Evolutionary conservation across 2,329 filamentous ascomycete genomes (phyloP).

Genomic region (Xylariaceae sp.): DNA sequence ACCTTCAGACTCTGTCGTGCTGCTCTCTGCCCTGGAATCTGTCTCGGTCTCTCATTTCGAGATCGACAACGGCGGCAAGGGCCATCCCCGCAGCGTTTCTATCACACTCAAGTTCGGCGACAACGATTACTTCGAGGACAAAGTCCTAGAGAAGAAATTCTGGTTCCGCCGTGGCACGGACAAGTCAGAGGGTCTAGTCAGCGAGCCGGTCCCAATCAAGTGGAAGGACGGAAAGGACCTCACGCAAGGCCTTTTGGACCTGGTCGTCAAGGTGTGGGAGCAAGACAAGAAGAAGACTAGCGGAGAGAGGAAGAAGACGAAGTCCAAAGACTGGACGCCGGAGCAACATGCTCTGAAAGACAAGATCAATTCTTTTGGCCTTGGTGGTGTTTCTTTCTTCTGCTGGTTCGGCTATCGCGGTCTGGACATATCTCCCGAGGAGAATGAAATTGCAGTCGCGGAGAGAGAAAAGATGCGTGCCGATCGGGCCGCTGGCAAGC

Average conservation of each 20-base stretch:
- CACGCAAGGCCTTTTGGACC: constrained; percentile 74
- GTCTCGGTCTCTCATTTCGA: constrained; percentile 80
- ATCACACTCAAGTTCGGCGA: constrained; percentile 76
- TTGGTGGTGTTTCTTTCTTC: constrained; percentile 77
- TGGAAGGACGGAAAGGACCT: constrained; percentile 87
- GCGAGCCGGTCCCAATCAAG: constrained; percentile 81
- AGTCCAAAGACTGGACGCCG: constrained; percentile 53
- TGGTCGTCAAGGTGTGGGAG: constrained; percentile 67
- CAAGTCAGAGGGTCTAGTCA: constrained; percentile 74
- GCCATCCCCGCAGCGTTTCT: constrained; percentile 76
- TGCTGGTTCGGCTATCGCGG: constrained; percentile 82
- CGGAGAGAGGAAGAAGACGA: constrained; percentile 45
- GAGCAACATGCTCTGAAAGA: constrained; percentile 53
- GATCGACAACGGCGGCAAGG: constrained; percentile 58
- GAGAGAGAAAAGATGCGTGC: constrained; percentile 58
- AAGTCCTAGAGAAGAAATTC: constrained; percentile 84
- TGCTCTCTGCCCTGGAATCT: constrained; percentile 65
- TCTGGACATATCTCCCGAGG: constrained; percentile 67
- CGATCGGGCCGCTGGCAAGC: constrained; percentile 48
- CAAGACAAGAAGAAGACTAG: constrained; percentile 48
- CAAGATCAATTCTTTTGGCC: constrained; percentile 59
- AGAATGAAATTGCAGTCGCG: constrained; percentile 61
- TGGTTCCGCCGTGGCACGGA: constrained; percentile 72
- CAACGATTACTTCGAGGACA: constrained; percentile 81
- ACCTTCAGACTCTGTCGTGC: constrained; percentile 71